Base-by-base conservation (phyloP, 192 early-diverging fungal genomes). In the Oehlia diaphana region DNA sequence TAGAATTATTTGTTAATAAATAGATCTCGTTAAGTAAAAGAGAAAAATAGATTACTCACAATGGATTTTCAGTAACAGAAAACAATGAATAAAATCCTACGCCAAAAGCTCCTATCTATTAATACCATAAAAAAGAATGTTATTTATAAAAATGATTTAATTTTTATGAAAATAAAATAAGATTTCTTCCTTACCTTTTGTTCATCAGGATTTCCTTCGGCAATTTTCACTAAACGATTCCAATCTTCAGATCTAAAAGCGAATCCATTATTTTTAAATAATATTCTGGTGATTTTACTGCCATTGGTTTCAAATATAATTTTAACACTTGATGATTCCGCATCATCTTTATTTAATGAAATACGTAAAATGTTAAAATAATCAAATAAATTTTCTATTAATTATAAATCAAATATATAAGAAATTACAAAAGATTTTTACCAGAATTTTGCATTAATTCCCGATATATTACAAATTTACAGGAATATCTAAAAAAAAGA, bases 171-270 rank as follows among this genome's bases (percentile, higher is more conserved):
- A 23, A 3, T 28, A 23, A 64, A 2, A 26, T n/a, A 6, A 42
- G 37, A 42, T 42, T 42, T 7, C 0, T 42, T 42, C 9, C 21
- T 64, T 64, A 80, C 83, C 78, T 87, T 87, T 28, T 81, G 78
- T 69, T 92, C 92, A 83, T 94, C 95, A 16, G 95, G 96, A 82
- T 97, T 97, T 76, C 96, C 96, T 84, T 96, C 94, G n/a, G 96
- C 96, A 86, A 97, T 96, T 76, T 92, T 92, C 61, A 91, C 87
- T 37, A 97, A 79, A n/a, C 96, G 82, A 13, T 86, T 83, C 95
- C 95, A 97, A 79, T 97, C 96, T 63, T 94, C 92, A 13, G 87
- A 86, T 39, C 88, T 75, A 83, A 97, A 97, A 21, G 91, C 84
- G 75, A 91, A 88, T 4, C 96, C 96, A 81, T 97, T 95, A 84